Evolutionary conservation across 371 early-diverging fungal species (phyloP), one percentile per base, ranked within the genome.

Genomic region (Mucor piriformis): DNA sequence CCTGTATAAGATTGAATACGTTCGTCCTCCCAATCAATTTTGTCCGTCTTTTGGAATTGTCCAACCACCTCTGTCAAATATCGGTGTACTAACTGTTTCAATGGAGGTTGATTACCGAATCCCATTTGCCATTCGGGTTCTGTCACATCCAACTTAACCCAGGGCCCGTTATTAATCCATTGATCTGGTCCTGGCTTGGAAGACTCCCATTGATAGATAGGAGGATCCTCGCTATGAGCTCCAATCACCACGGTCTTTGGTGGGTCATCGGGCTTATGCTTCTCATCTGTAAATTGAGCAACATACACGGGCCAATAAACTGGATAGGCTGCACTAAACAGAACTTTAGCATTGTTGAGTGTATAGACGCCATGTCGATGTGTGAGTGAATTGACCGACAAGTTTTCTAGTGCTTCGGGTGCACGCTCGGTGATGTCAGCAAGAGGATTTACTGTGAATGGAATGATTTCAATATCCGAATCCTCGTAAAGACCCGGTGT

Each of bases 261-360:
- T 11, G 53, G 49, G 0, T 53, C 52, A 11, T 47, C 46, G 3
- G 20, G 33, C 10, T 47, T 42, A 2, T 63, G 52, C 4, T 57
- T 46, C 11, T 57, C 52, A 0, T 35, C 59, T 5, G 49, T 62
- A 20, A 67, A 69, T 33, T 73, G 63, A 3, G 67, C 70, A 29
- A 73, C 61, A 42, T 73, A 73, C 0, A 66, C 70, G 0, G 73
- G 73, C 67, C 63, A 69, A 32, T 73, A 73, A 6, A 73, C 44
- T 44, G 73, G 73, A 46, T 73, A 73, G 1, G 57, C 67, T 16
- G 73, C 67, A 25, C 50, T 50, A 20, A 69, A 64, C 2, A 53
- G 43, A 0, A 73, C 50, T 2, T 64, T 11, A 6, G 69, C 62
- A 29, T 67, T 61, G 13, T 34, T 44, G n/a, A 69, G 13, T 1